Evolutionary conservation across 1,139 yeast genomes (phyloP), one percentile per base, ranked within the genome.

Genomic region (Kazachstania sp.): DNA sequence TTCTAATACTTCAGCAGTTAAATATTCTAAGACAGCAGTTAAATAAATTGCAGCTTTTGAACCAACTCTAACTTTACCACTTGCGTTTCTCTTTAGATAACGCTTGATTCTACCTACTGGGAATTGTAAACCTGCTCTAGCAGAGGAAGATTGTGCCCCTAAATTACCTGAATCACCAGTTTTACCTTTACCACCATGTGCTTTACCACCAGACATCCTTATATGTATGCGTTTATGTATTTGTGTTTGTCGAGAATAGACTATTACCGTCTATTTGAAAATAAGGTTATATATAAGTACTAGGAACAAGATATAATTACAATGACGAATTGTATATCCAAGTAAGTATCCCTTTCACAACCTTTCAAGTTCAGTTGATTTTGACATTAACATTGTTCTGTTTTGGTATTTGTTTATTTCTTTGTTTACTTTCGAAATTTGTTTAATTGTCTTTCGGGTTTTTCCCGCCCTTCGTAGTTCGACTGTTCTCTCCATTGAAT

Each of bases 101-200:
- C 98, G 80, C 79, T 92, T 88, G 62, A 92, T 88, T 79, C 99
- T 87, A 47, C 99, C 99, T 34, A 94, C 98, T 43, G 99, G 99
- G 72, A 92, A 92, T 68, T 87, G 97, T 64, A 92, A 76, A 28
- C 98, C 98, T 29, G 98, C 98, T 68, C 95, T 83, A 16, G 97
- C 95, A 18, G 97, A 87, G 63, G 90, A 96, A 18, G 97, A 88
- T 60, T 87, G 80, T 54, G 86, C 72, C 70, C 85, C 79, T 51
- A 70, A 49, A 4, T 54, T 71, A 50, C 82, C 75, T 51, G 77
- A 76, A 51, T 75, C 79, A 60, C 76, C 85, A 46, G 95, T 86
- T 64, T 88, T 88, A 57, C 96, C 96, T 70, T 88, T 88, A 65
- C 96, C 96, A 63, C 96, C 96, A 72, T 90, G 95, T 55, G 86